Evolutionary conservation across 495 filamentous ascomycete genomes (phyloP), one percentile per base, ranked within the genome.

Genomic region (Penicillium longicatenatum): DNA sequence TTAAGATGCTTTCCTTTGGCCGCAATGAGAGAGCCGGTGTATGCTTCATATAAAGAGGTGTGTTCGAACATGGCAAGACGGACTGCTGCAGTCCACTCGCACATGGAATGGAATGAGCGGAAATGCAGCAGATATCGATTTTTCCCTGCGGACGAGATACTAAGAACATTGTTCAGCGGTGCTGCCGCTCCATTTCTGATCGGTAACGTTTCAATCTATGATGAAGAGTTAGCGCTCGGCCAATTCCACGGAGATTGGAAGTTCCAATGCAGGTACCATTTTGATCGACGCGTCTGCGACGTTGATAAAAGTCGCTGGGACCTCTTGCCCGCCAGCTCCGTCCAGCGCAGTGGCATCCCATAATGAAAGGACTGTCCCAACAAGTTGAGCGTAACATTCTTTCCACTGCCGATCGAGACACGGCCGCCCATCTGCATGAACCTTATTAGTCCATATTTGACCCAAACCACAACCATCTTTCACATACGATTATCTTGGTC

Each of bases 61-160:
- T 97, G 90, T 72, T 99, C 94, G 67, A 88, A 99, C 86, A 99
- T 92, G 52, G 94, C 85, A 46, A 99, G 82, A 45, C 94, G 86
- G 56, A 99, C 97, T 20, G 90, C 92, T 17, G 95, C 89, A 1
- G 95, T 96, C 94, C 94, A 99, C 71, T 97, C 93, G 4, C 90
- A 87, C 46, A 99, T 81, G 2, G 95, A 97, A 63, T 95, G 89
- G 64, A 90, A 86, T 3, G 93, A 96, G 66, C 93, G 96, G 74
- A 98, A 98, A 74, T 97, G 94, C 22, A 98, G 79, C 2, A 98
- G 79, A 66, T 97, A 98, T 45, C 94, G 89, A 70, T 98, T 98
- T 57, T 90, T 89, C 6, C 92, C 95, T 26, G 94, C 94, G 16
- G 94, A 98, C 41, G 90, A 97, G 44, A 98, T 85, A 73, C 92